Evolutionary conservation across 768 basidiomycete genomes (phyloP).

Genomic region (Collybiopsis confluens): DNA sequence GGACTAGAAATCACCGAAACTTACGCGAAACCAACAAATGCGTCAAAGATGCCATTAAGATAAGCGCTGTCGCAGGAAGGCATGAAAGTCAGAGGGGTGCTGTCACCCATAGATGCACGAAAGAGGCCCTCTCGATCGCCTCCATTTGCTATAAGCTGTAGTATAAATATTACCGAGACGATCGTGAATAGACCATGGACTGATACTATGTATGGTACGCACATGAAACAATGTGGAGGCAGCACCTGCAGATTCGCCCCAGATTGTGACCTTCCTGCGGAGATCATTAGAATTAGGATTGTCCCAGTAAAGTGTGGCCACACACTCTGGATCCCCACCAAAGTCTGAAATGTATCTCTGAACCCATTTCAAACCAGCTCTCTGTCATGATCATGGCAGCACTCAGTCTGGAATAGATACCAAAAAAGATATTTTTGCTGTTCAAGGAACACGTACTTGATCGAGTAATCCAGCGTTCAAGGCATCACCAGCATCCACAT

Average conservation of each 20-base stretch:
- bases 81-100: constrained; percentile 34
- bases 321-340: constrained; percentile 3
- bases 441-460: constrained; percentile 22
- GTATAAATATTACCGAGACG: background rate
- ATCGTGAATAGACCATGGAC: background rate
- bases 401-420: background rate
- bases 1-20: constrained; percentile 7
- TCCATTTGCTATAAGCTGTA: constrained; percentile 33
- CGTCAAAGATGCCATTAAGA: constrained; percentile 28
- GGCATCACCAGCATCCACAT: constrained; percentile 20
- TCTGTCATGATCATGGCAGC: background rate
- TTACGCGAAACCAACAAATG: constrained; percentile 33
- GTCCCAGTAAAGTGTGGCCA: background rate
- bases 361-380: constrained; percentile 2
- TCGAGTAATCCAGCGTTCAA: constrained; percentile 37
- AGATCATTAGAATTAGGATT: background rate
- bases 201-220: constrained; percentile 3
- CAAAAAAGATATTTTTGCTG: too few species aligned
- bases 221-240: constrained; percentile 39
- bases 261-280: constrained; percentile 9
- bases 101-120: constrained; percentile 39
- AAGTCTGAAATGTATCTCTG: constrained; percentile 5
- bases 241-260: constrained; percentile 13
- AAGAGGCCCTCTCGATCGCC: constrained; percentile 35
- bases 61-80: constrained; percentile 29